These are phyloP conservation scores for Flaveria bidentis DNA, from an alignment of 129 eudicot genomes.

Conservation along the genomic window DNA sequence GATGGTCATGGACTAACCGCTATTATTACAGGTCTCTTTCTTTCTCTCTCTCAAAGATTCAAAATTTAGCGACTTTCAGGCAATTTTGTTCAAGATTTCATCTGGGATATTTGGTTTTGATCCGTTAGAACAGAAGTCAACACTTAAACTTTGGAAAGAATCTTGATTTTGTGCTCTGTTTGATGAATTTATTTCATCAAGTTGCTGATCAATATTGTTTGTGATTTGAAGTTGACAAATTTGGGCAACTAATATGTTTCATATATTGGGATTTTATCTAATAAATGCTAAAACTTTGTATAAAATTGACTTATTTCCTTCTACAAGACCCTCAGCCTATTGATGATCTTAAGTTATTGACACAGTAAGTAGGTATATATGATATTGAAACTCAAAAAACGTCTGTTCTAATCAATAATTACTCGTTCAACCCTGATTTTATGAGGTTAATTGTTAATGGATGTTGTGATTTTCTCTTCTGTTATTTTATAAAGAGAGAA, in stretches of 20 bases:
- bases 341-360: not conserved
- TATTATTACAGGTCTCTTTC: conserved; percentile 54
- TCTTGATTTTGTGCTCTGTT: conserved; percentile 22
- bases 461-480: not conserved
- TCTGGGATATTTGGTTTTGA: conserved; percentile 14
- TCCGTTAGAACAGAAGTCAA: not conserved
- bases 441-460: not conserved
- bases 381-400: not conserved
- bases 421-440: not conserved
- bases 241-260: not conserved
- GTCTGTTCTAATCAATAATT: not conserved
- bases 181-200: not conserved
- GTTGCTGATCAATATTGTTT: not conserved
- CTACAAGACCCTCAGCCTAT: not conserved
- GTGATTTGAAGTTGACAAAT: not conserved
- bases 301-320: conserved; percentile 12
- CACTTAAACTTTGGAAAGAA: conserved; percentile 5
- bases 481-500: not conserved
- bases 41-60: not conserved
- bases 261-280: not conserved
- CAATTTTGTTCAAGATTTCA: conserved; percentile 17
- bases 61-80: conserved; percentile 3
- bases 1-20: conserved; percentile 66
- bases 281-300: conserved; percentile 14
- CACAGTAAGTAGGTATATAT: not conserved